A percentile compares a stretch with the other conserved stretches of the same genome.
phyloP scores from a whole-genome alignment of 2,329 filamentous ascomycete species.

The Trichophyton simii region DNA sequence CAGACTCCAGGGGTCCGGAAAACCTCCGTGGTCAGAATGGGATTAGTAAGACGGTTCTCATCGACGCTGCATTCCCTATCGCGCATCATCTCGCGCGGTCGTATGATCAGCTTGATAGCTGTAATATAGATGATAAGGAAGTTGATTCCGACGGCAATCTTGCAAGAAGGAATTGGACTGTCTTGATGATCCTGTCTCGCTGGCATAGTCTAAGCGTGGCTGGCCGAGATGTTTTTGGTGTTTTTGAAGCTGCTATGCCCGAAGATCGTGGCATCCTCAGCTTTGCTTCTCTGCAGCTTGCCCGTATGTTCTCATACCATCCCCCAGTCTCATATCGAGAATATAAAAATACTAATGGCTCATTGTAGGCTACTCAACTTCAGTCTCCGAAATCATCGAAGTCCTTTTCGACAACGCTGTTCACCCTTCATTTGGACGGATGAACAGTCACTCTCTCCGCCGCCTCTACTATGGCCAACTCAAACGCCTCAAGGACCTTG shows the following conservation, averaged over 20 bases:
- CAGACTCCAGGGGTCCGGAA: conserved; percentile 31
- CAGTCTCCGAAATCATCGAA: conserved; percentile 23
- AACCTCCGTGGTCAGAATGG: conserved; percentile 31
- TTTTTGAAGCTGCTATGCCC: conserved; percentile 26
- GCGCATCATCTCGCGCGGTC: conserved; percentile 29
- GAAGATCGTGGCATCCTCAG: conserved; percentile 29
- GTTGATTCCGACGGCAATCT: conserved; percentile 31
- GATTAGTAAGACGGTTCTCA: conserved; percentile 28
- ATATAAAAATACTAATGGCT: too few relatives aligned
- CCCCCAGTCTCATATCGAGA: background rate
- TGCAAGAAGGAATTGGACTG: conserved; percentile 30
- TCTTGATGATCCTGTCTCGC: conserved; percentile 27
- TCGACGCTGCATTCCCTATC: conserved; percentile 29
- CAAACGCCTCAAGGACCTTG: conserved; percentile 27
- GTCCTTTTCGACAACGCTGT: conserved; percentile 24
- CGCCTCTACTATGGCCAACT: conserved; percentile 26
- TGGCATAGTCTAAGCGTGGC: conserved; percentile 33
- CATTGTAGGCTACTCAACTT: conserved; percentile 23
- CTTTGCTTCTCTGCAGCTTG: conserved; percentile 26
- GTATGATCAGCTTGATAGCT: conserved; percentile 27
- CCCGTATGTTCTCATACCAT: conserved; percentile 22
- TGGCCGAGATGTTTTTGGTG: conserved; percentile 27
- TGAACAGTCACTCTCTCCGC: conserved; percentile 26
- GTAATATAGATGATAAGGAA: conserved; percentile 23
- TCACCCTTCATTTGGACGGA: conserved; percentile 25